These are phyloP conservation scores for Linnemannia elongata DNA, from an alignment of 192 early-diverging fungal genomes.

Conservation along the genomic window DNA sequence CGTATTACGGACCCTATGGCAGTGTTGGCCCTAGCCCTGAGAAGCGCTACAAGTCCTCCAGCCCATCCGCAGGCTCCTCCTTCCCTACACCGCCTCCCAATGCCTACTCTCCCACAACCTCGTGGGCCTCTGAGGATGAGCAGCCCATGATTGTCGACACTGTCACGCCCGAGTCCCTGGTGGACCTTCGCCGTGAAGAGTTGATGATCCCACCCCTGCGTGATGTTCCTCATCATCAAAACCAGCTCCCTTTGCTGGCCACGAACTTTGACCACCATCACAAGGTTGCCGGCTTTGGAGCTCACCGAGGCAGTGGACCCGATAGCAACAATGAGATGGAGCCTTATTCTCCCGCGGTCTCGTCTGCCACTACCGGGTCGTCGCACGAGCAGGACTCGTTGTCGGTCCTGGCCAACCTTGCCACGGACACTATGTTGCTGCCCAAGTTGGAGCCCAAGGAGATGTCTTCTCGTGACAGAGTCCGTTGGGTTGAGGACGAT, in stretches of 20 bases:
- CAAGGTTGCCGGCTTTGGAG: neutral
- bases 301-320: neutral
- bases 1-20: conserved; percentile 15
- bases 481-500: conserved; percentile 55
- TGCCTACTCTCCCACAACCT: conserved; percentile 37
- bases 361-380: neutral
- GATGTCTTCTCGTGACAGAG: conserved; percentile 34
- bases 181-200: conserved; percentile 8
- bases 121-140: conserved; percentile 54
- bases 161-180: conserved; percentile 27
- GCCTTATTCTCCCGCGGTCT: conserved; percentile 9
- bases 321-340: conserved; percentile 10
- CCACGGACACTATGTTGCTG: conserved; percentile 42
- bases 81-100: conserved; percentile 46
- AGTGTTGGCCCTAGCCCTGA: conserved; percentile 23
- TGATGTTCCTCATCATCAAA: conserved; percentile 3
- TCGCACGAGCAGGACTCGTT: conserved; percentile 47
- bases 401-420: conserved; percentile 52
- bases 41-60: conserved; percentile 37
- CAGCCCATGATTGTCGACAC: conserved; percentile 33
- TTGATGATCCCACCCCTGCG: conserved; percentile 43
- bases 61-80: conserved; percentile 31
- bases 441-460: conserved; percentile 52
- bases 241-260: conserved; percentile 21
- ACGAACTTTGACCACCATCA: conserved; percentile 40